Evolutionary conservation across 257 asterid genomes (phyloP).

Genomic region (Nicotiana knightiana): DNA sequence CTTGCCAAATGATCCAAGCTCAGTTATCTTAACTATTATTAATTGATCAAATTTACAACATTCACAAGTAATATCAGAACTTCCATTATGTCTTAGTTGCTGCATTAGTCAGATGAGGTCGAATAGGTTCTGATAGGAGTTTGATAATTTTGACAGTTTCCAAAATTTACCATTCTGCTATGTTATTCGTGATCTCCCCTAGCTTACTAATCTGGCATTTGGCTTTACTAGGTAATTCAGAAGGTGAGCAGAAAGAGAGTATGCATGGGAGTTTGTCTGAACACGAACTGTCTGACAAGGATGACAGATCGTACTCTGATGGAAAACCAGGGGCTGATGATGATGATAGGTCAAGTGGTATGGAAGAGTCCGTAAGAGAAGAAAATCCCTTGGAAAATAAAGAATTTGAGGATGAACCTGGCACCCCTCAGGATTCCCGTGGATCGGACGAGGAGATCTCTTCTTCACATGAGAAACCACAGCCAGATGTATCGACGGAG

Average conservation of each 20-base stretch:
- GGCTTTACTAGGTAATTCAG: constrained; percentile 8
- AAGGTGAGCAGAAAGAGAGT: constrained; percentile 22
- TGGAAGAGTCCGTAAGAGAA: constrained; percentile 44
- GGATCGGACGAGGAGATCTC: constrained; percentile 46
- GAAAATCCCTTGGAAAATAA: constrained; percentile 47
- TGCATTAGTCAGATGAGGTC: neutral
- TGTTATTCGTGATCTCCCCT: neutral
- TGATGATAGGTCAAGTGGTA: constrained; percentile 34
- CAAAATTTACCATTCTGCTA: neutral
- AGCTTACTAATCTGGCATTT: neutral
- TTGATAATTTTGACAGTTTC: neutral
- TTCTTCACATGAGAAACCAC: constrained; percentile 44
- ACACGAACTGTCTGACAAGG: constrained; percentile 37
- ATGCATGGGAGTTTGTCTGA: constrained; percentile 25
- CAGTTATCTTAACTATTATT: neutral
- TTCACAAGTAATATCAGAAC: neutral
- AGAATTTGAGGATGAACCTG: constrained; percentile 30
- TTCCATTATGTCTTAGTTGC: neutral
- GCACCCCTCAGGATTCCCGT: constrained; percentile 26
- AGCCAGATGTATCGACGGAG: constrained; percentile 33
- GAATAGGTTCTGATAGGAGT: neutral
- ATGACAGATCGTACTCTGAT: constrained; percentile 21
- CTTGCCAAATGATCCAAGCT: neutral
- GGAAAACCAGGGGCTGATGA: constrained; percentile 36
- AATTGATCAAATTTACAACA: neutral